Evolutionary conservation across 2,329 filamentous ascomycete genomes (phyloP), one percentile per base, ranked within the genome.

Genomic region (Trichoderma sp.): DNA sequence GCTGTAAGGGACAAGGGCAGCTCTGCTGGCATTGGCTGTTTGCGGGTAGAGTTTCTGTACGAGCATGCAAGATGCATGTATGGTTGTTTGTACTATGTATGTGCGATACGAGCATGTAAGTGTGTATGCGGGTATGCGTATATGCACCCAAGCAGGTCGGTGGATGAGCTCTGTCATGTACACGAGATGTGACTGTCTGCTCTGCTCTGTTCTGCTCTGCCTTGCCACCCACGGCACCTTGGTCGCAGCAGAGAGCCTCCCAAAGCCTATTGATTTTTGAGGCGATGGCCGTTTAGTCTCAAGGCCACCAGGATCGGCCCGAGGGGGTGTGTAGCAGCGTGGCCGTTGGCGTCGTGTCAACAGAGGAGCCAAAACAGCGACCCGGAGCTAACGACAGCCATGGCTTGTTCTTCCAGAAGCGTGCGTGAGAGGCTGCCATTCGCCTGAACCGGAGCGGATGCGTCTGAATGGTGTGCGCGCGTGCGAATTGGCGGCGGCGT

Each of bases 301-400:
- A 22, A 25, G 63, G 37, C 52, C 63, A 65, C 25, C 63, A 65
- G 63, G 63, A 57, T 65, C 63, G 63, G 63, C 37, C 63, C 63
- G 63, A 57, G 52, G 63, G 58, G 63, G 60, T 19, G 50, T 54
- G 61, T 56, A 56, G 17, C 32, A 45, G 61, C 61, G 52, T 52
- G 61, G 52, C 60, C 48, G 60, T 39, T 39, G 48, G 60, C 58
- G 60, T 45, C 35, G 50, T 57, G 63, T 48, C 63, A 65, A 48
- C 25, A 35, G 52, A 53, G 53, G 63, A 57, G 50, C 34, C 48
- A 56, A 34, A 45, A 53, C 29, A 42, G 35, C 22, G 45, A 34
- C 45, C 32, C 48, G 34, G 48, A 19, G 48, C 60, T 64, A 56
- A 39, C 52, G 8, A 50, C 13, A 25, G 50, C 48, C 35, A 5